Evolutionary conservation across 345 rosid genomes (phyloP).

Genomic region (Raphanus raphanistrum): DNA sequence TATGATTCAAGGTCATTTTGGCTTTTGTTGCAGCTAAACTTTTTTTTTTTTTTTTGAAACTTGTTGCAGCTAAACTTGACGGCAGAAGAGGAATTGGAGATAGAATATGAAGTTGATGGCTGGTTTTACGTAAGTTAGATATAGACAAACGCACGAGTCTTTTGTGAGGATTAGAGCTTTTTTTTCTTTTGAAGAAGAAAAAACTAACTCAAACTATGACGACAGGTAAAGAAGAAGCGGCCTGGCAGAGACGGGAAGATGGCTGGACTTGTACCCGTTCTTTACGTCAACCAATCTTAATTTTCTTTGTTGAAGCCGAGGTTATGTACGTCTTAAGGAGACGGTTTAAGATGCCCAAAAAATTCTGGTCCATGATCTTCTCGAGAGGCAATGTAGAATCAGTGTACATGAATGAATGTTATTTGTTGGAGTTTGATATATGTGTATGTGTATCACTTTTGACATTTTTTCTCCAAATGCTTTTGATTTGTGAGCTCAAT

Average conservation of each 20-base stretch:
- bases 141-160: conserved; percentile 7
- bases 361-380: neutral
- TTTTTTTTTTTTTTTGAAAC: conserved; percentile 6
- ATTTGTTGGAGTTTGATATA: neutral
- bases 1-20: conserved; percentile 11
- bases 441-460: neutral
- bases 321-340: neutral
- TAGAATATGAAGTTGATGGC: conserved; percentile 96
- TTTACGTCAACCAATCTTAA: conserved; percentile 77
- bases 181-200: neutral
- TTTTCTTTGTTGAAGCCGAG: neutral
- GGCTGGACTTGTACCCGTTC: conserved; percentile 97
- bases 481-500: neutral
- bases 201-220: conserved; percentile 11
- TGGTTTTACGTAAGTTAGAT: conserved; percentile 84
- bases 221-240: conserved; percentile 95
- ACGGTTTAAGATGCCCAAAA: neutral
- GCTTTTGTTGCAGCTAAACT: conserved; percentile 70
- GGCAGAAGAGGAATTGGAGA: conserved; percentile 90
- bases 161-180: neutral
- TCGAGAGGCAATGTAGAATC: neutral
- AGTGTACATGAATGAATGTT: neutral
- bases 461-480: neutral
- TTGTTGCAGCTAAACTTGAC: conserved; percentile 85
- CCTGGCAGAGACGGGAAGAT: conserved; percentile 97